These are phyloP conservation scores for Pseudogymnoascus sp. DNA, from an alignment of 2,329 filamentous ascomycete genomes.

Conservation along the genomic window DNA sequence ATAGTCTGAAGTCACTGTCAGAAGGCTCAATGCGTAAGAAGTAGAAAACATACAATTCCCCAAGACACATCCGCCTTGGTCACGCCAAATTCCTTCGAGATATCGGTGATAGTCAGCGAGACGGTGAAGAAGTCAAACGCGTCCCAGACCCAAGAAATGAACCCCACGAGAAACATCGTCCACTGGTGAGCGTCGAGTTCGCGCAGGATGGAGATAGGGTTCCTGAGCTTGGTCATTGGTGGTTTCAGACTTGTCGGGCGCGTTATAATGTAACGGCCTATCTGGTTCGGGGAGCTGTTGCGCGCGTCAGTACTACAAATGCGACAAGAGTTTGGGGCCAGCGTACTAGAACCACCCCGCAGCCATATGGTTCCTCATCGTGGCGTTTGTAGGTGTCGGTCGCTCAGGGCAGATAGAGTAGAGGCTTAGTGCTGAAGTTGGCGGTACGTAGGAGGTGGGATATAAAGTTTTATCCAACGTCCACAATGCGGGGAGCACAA, in stretches of 20 bases:
- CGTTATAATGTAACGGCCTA: slow-evolving; percentile 29
- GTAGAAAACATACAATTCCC: slow-evolving; percentile 39
- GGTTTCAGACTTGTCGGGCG: slow-evolving; percentile 30
- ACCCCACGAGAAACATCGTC: slow-evolving; percentile 24
- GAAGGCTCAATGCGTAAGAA: neutral
- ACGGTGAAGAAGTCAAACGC: slow-evolving; percentile 63
- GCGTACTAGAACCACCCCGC: slow-evolving; percentile 5
- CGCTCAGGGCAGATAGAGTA: neutral
- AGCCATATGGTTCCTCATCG: slow-evolving; percentile 4
- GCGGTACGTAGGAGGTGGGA: neutral
- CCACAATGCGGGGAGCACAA: neutral
- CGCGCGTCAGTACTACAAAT: neutral
- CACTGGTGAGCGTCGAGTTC: slow-evolving; percentile 28
- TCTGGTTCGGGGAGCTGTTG: slow-evolving; percentile 26
- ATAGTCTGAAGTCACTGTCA: slow-evolving; percentile 16
- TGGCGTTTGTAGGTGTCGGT: neutral
- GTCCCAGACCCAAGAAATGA: slow-evolving; percentile 43
- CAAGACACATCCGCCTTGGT: slow-evolving; percentile 54
- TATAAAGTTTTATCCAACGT: neutral
- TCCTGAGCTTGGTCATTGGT: slow-evolving; percentile 24
- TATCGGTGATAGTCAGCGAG: slow-evolving; percentile 48
- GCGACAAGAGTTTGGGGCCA: neutral
- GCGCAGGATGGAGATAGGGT: slow-evolving; percentile 23
- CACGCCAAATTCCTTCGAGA: slow-evolving; percentile 46
- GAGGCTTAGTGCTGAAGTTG: neutral